Conservation (phyloP, 495 filamentous ascomycete species). For the Darksidea phi region DNA sequence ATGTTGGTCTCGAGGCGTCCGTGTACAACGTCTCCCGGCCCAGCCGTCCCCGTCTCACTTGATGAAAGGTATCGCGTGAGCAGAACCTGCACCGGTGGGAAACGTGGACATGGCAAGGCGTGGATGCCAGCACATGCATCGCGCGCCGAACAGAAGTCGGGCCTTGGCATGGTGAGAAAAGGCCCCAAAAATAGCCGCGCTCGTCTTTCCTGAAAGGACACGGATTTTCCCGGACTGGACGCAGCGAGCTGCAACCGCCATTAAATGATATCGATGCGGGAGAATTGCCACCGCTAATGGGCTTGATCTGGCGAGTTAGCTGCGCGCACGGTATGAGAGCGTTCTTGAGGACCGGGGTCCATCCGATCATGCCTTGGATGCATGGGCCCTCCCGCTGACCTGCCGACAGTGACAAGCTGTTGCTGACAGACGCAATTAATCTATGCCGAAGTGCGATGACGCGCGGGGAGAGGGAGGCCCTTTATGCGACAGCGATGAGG, state of each 20-base stretch:
- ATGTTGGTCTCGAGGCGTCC: no score
- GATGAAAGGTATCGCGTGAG: no score
- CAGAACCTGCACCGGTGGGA: no score
- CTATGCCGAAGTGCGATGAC: not conserved
- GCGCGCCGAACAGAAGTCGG: not conserved
- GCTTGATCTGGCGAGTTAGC: not conserved
- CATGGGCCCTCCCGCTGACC: not conserved
- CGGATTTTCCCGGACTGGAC: constrained; percentile 1
- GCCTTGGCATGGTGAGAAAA: not conserved
- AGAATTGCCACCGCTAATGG: not conserved
- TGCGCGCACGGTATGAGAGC: not conserved
- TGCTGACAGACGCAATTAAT: constrained; percentile 11
- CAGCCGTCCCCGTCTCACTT: no score
- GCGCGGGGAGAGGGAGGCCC: constrained; percentile 8
- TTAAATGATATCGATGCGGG: not conserved
- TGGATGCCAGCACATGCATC: not conserved
- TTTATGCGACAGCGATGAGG: not conserved
- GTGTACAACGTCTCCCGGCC: no score
- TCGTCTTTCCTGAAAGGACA: not conserved
- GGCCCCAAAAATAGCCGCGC: constrained; percentile 25
- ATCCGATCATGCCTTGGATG: constrained; percentile 13
- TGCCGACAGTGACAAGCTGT: not conserved
- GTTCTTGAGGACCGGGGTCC: not conserved
- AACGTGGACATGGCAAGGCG: no score
- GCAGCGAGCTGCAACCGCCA: constrained; percentile 1